Evolutionary conservation across 2,329 filamentous ascomycete species (phyloP).

Genomic region (Epichloe sibirici): DNA sequence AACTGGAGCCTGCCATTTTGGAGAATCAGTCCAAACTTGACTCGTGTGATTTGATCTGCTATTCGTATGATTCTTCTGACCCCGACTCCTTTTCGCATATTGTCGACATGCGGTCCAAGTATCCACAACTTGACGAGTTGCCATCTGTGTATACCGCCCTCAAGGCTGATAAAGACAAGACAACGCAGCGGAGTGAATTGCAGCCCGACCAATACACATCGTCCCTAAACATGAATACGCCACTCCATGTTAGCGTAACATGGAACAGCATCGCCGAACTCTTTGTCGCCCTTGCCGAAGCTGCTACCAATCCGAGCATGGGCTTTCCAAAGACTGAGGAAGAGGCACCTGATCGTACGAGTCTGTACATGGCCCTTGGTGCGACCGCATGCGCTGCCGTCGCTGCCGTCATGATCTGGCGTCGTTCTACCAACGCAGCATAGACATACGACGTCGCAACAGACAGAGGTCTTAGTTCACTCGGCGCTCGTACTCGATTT

Average conservation of each 20-base stretch:
- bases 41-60: constrained; percentile 87
- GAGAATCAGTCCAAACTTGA: constrained; percentile 87
- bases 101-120: constrained; percentile 63
- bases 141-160: constrained; percentile 86
- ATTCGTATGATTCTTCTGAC: constrained; percentile 92
- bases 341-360: constrained; percentile 69
- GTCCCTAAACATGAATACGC: constrained; percentile 74
- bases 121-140: constrained; percentile 75
- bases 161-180: constrained; percentile 93
- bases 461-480: background rate
- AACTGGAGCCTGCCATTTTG: constrained; percentile 86
- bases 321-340: constrained; percentile 87
- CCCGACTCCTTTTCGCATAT: constrained; percentile 93
- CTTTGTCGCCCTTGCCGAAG: constrained; percentile 84
- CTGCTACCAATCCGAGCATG: constrained; percentile 76
- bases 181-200: constrained; percentile 81
- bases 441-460: constrained; percentile 9
- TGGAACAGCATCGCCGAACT: constrained; percentile 92
- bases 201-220: constrained; percentile 90
- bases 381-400: constrained; percentile 54
- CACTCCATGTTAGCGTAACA: constrained; percentile 85
- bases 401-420: constrained; percentile 55
- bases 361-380: constrained; percentile 73
- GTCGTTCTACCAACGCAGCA: constrained; percentile 38
- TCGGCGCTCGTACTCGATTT: background rate